Base-by-base conservation (phyloP, 1,139 yeast species). In the Martiniozyma asiatica region DNA sequence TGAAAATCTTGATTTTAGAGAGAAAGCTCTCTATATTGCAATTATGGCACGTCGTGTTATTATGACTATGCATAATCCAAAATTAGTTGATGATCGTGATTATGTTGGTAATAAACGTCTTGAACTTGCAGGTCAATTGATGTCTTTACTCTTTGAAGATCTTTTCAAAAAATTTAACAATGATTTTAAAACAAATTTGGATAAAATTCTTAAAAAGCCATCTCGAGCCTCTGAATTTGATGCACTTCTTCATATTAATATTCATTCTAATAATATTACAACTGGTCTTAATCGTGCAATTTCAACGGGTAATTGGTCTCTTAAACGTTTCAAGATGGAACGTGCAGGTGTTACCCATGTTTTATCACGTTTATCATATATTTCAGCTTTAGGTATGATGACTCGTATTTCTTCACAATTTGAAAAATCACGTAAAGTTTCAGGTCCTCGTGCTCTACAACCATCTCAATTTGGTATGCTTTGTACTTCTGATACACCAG, bases 281-380 rank as follows among this genome's bases (percentile, higher is more conserved):
- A 79, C 79, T 54, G 99, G 99, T 21, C 63, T 89, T 56, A 87
- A 87, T 54, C 69, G 98, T 45, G 96, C 99, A 24, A 89, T 89
- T 33, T 87, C 97, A 6, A 89, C 99, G 0, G 99, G 99, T 44
- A 89, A 89, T 53, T 89, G 99, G 99, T 84, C 96, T 1, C 67
- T 89, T 52, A 89, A 89, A 58, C 84, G 99, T 62, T 89, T 89
- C 66, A 89, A 87, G 76, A 89, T 89, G 99, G 98, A 92, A 60
- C 73, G 98, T 41, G 98, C 99, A 0, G 99, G 99, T 59, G 98
- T 89, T 30, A 92, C 99, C 4, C 98, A 89, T 53, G 97, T 89
- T 27, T 63, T 89, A 34, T 78, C 93, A 35, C 68, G 99, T 50
- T 63, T 89, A 36, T 81, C 94, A 20, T 89, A 85, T 53, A 89